Evolutionary conservation across 2,329 filamentous ascomycete species (phyloP).

Genomic region (Colletotrichum destructivum): DNA sequence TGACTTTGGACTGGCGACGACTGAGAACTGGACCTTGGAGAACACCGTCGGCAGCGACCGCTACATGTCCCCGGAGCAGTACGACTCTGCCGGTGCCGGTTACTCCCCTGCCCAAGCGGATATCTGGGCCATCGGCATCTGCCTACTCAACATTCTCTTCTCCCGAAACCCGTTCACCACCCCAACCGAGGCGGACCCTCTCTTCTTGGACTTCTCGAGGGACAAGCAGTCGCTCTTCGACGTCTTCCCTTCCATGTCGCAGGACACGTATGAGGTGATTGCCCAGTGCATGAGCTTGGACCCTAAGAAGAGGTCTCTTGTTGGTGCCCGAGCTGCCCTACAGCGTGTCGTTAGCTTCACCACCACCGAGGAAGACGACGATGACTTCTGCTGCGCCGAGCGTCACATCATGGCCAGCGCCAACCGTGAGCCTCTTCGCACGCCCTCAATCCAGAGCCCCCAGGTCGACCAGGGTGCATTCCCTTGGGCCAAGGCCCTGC

Average conservation of each 20-base stretch:
- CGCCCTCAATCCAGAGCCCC: slow-evolving; percentile 93
- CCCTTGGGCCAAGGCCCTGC: slow-evolving; percentile 94
- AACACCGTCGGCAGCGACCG: slow-evolving; percentile 96
- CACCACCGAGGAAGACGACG: slow-evolving; percentile 89
- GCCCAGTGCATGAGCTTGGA: slow-evolving; percentile 92
- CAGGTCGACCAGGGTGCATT: slow-evolving; percentile 86
- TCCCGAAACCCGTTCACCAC: slow-evolving; percentile 96
- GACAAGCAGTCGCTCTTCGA: slow-evolving; percentile 98
- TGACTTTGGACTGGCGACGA: slow-evolving; percentile 94
- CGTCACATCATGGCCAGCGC: slow-evolving; percentile 84
- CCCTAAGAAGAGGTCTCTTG: slow-evolving; percentile 87
- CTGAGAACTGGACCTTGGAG: slow-evolving; percentile 91
- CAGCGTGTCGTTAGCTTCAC: slow-evolving; percentile 90
- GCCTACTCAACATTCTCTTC: slow-evolving; percentile 95
- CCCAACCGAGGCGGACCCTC: slow-evolving; percentile 89
- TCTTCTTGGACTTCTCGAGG: slow-evolving; percentile 93
- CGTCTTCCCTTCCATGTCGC: slow-evolving; percentile 98
- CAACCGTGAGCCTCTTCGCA: slow-evolving; percentile 95
- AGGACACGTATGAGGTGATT: slow-evolving; percentile 96
- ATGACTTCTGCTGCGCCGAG: slow-evolving; percentile 93
- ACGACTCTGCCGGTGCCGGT: slow-evolving; percentile 87
- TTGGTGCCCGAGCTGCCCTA: slow-evolving; percentile 83
- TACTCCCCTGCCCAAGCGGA: slow-evolving; percentile 96
- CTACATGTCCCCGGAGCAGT: slow-evolving; percentile 99
- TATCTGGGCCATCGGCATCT: slow-evolving; percentile 97